Evolutionary conservation across 2,329 filamentous ascomycete species (phyloP).

Genomic region (Sclerotinia glacialis): DNA sequence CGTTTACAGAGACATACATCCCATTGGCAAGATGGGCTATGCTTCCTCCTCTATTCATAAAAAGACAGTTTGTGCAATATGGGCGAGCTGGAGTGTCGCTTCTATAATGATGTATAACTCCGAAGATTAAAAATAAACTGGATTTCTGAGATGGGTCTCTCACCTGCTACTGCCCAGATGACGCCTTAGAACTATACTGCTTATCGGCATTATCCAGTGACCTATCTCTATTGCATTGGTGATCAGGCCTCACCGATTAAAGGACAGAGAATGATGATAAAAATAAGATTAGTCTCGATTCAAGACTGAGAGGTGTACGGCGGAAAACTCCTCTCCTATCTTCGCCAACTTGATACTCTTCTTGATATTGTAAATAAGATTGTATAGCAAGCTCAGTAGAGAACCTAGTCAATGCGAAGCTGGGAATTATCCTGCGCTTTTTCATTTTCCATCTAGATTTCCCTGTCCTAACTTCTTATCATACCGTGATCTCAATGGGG

Average conservation of each 20-base stretch:
- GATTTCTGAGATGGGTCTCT: not conserved
- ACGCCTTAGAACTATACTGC: not conserved
- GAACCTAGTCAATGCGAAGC: not conserved
- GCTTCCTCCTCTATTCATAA: accelerated
- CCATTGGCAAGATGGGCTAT: not conserved
- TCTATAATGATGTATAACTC: constrained; percentile 5
- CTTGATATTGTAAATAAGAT: not conserved
- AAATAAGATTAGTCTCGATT: not conserved
- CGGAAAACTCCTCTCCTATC: not conserved
- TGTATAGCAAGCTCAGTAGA: not conserved
- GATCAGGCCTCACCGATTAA: not conserved
- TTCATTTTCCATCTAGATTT: not conserved
- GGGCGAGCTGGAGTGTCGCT: not conserved
- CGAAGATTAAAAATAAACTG: not conserved
- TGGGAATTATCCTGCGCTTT: not conserved
- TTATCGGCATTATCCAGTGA: not conserved
- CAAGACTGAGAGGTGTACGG: not conserved
- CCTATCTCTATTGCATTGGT: not conserved
- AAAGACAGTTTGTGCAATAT: not conserved
- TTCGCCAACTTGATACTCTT: not conserved
- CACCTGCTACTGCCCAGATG: not conserved
- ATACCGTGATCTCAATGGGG: no score
- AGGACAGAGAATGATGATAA: not conserved
- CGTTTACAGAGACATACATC: not conserved
- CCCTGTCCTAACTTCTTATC: not conserved